These are phyloP conservation scores for Scutellaria minor DNA, from an alignment of 257 asterid species.

Conservation along the genomic window DNA sequence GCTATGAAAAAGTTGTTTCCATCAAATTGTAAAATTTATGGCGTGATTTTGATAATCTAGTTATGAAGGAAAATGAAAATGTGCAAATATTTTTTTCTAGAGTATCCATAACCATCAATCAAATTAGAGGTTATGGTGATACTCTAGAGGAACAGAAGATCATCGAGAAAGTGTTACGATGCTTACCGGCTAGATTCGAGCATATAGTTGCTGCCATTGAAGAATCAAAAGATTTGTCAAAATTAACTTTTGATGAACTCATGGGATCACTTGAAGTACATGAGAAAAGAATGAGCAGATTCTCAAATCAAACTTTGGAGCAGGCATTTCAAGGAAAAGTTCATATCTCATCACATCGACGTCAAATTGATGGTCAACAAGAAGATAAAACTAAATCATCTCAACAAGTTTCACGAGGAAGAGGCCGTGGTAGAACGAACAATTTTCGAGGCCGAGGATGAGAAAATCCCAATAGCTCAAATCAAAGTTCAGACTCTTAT, in stretches of 20 bases:
- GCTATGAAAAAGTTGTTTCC: neutral
- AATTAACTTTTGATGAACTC: neutral
- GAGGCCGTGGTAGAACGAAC: neutral
- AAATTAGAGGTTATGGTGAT: constrained; percentile 4
- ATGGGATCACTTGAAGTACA: constrained; percentile 24
- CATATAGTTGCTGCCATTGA: neutral
- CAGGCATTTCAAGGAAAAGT: constrained; percentile 18
- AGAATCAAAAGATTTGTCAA: neutral
- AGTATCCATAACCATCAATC: neutral
- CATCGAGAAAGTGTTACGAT: neutral
- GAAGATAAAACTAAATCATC: neutral
- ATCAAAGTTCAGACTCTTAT: neutral
- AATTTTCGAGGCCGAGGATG: neutral
- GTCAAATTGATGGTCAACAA: too few relatives aligned
- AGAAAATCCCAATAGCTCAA: neutral
- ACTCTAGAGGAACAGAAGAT: constrained; percentile 1
- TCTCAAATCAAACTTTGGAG: neutral
- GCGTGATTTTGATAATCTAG: neutral
- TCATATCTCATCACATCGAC: neutral
- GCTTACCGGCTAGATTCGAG: neutral
- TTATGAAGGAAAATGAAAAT: constrained; percentile 2
- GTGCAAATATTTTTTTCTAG: neutral
- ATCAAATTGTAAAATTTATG: constrained; percentile 16
- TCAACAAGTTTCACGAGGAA: neutral
- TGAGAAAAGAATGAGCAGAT: constrained; percentile 19